These are phyloP conservation scores for Trichocladium antarcticum DNA, from an alignment of 495 filamentous ascomycete species.

Conservation along the genomic window DNA sequence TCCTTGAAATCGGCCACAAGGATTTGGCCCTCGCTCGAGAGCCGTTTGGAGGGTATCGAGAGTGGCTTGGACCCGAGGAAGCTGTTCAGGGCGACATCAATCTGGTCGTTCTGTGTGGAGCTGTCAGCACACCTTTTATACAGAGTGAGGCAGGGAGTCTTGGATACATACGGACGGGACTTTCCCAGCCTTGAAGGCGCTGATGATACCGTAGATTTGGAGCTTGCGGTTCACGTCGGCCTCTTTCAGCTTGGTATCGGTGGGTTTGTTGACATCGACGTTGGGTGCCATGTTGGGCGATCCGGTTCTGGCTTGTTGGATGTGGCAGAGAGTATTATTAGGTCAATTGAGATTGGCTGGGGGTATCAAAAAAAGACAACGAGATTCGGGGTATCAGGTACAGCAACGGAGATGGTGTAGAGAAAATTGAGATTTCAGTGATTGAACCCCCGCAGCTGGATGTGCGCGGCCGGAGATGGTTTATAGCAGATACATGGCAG, in stretches of 20 bases:
- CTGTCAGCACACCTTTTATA: constrained; percentile 9
- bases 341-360: background rate
- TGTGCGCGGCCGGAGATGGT: constrained; percentile 1
- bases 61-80: constrained; percentile 58
- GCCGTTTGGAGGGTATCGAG: constrained; percentile 57
- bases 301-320: background rate
- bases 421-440: background rate
- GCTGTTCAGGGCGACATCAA: constrained; percentile 85
- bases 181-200: constrained; percentile 81
- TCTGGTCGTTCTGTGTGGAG: constrained; percentile 67
- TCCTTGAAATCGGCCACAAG: constrained; percentile 68
- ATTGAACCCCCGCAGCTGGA: background rate
- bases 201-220: constrained; percentile 84
- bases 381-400: constrained; percentile 7
- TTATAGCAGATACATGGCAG: constrained; percentile 1
- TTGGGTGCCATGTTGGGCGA: constrained; percentile 23
- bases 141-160: background rate
- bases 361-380: constrained; percentile 15
- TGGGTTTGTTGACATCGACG: constrained; percentile 65
- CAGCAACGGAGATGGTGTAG: background rate
- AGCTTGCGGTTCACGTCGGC: constrained; percentile 84
- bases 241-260: constrained; percentile 48
- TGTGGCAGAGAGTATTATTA: constrained; percentile 5
- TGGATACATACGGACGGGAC: constrained; percentile 68
- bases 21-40: constrained; percentile 68